phyloP scores from a whole-genome alignment of 257 asterid species.

The Mitragyna speciosa region DNA sequence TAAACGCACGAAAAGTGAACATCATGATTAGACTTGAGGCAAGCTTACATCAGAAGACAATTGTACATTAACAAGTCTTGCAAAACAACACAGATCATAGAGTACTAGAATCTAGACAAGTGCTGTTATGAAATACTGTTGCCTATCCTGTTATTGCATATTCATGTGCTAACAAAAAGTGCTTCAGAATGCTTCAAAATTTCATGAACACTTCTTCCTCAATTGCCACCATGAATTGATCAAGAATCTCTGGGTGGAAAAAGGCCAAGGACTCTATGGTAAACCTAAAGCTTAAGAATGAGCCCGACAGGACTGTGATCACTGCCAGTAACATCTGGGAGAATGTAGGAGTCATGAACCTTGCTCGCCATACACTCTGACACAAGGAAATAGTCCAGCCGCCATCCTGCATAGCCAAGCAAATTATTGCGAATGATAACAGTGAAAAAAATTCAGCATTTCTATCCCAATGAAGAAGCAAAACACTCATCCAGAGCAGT shows the following conservation, averaged over 20 bases:
- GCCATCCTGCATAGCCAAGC: constrained; percentile 60
- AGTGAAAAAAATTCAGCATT: not conserved
- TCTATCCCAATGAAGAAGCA: not conserved
- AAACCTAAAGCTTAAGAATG: constrained; percentile 57
- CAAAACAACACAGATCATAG: too few relatives aligned
- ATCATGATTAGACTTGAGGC: too few relatives aligned
- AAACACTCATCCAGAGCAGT: not conserved
- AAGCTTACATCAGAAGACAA: too few relatives aligned
- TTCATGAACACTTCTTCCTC: not conserved
- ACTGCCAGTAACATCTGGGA: constrained; percentile 86
- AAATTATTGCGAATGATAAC: constrained; percentile 1
- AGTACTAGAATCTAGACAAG: too few relatives aligned
- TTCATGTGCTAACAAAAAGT: not conserved
- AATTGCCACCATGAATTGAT: not conserved
- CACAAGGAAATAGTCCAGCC: constrained; percentile 90
- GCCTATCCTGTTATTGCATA: not conserved
- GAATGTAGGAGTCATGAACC: constrained; percentile 80
- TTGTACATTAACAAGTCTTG: too few relatives aligned
- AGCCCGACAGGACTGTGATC: constrained; percentile 93
- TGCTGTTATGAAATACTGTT: not conserved
- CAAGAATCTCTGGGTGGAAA: not conserved
- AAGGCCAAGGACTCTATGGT: not conserved
- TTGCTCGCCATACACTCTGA: constrained; percentile 67
- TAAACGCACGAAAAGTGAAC: too few relatives aligned
- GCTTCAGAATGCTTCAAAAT: not conserved